Conservation (phyloP, 805 yeast species). For the Metschnikowia amazonensis region DNA sequence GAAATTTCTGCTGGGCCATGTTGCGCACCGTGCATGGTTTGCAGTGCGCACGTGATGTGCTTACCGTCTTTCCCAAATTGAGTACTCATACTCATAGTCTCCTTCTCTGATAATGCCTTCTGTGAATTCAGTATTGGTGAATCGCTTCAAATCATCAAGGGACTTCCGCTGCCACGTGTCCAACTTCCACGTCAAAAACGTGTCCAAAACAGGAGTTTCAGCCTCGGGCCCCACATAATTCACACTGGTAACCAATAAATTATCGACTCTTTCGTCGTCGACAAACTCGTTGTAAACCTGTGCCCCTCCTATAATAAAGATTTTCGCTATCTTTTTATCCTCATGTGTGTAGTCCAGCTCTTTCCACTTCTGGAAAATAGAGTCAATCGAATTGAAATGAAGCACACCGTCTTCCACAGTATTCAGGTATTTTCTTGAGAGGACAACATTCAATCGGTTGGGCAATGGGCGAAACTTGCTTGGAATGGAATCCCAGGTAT, state of each 20-base stretch:
- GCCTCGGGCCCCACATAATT: constrained; percentile 22
- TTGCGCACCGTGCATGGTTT: no score
- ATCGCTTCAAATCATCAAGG: constrained; percentile 32
- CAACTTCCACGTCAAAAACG: constrained; percentile 48
- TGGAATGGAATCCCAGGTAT: constrained; percentile 95
- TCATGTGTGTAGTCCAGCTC: constrained; percentile 9
- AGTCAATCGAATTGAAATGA: constrained; percentile 28
- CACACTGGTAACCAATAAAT: constrained; percentile 70
- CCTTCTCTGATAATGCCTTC: constrained; percentile 35
- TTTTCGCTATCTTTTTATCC: constrained; percentile 41
- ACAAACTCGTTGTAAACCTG: constrained; percentile 68
- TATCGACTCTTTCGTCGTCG: constrained; percentile 41
- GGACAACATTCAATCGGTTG: constrained; percentile 67
- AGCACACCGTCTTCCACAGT: constrained; percentile 24
- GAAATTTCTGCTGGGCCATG: background rate
- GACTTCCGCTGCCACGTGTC: constrained; percentile 36
- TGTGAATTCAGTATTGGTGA: constrained; percentile 32
- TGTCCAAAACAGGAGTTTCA: constrained; percentile 57
- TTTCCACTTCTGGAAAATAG: constrained; percentile 33
- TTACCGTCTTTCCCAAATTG: constrained; percentile 47
- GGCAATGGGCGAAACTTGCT: constrained; percentile 76
- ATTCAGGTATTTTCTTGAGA: constrained; percentile 48
- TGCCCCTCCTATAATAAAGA: constrained; percentile 91
- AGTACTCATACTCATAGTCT: constrained; percentile 51
- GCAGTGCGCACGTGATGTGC: background rate